phyloP scores from a whole-genome alignment of 805 yeast species.

The Ogataea pilisensis region DNA sequence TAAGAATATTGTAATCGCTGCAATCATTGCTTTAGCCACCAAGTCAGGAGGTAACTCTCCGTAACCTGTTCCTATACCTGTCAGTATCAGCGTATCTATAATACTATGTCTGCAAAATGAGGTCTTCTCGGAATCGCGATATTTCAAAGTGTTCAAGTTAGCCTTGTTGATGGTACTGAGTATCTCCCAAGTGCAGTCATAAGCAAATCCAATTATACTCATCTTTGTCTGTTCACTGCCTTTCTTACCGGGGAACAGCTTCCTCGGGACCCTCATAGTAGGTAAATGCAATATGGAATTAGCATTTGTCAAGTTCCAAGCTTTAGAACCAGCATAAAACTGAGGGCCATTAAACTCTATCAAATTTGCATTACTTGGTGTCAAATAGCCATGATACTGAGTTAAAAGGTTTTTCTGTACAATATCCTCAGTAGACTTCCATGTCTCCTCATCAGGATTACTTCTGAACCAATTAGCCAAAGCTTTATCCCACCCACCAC shows the following conservation, averaged over 20 bases:
- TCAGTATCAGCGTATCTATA: slow-evolving; percentile 28
- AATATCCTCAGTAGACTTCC: slow-evolving; percentile 22
- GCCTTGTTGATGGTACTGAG: slow-evolving; percentile 24
- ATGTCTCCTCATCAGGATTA: slow-evolving; percentile 3
- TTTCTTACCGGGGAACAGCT: slow-evolving; percentile 6
- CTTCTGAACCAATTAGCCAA: slow-evolving; percentile 27
- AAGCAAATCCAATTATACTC: slow-evolving; percentile 6
- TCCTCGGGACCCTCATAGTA: slow-evolving; percentile 37
- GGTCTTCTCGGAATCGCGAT: not conserved
- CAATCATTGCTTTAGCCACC: slow-evolving; percentile 34
- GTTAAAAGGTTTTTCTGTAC: slow-evolving; percentile 14
- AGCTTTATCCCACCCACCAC: slow-evolving; percentile 47
- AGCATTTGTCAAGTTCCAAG: slow-evolving; percentile 28
- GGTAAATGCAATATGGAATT: slow-evolving; percentile 35
- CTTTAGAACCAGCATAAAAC: slow-evolving; percentile 20
- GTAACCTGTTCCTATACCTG: slow-evolving; percentile 39
- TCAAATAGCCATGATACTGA: slow-evolving; percentile 30
- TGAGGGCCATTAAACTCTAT: slow-evolving; percentile 24
- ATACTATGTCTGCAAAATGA: slow-evolving; percentile 14
- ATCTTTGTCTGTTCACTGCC: not conserved
- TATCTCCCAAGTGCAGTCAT: slow-evolving; percentile 37
- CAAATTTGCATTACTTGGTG: slow-evolving; percentile 29
- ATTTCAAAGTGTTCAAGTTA: slow-evolving; percentile 7
- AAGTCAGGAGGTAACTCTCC: slow-evolving; percentile 31
- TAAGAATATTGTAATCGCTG: slow-evolving; percentile 30